Percentiles rank a stretch among this genome's conserved stretches.
Conservation (phyloP, 352 stramenopile genomes). For the Globisporangium splendens region DNA sequence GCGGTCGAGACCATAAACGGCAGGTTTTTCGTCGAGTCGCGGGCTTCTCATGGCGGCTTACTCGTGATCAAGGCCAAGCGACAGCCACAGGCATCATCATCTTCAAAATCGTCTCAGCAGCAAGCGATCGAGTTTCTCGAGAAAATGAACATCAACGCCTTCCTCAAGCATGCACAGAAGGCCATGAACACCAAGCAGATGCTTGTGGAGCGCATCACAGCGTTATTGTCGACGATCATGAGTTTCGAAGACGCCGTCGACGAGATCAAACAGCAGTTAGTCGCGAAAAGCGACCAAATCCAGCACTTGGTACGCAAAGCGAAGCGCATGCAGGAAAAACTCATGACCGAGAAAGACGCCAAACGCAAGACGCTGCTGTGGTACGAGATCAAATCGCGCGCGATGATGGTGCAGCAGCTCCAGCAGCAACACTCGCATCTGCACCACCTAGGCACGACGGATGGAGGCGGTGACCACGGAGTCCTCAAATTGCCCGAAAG, state of each 20-base stretch:
- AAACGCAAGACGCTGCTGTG: slow-evolving; percentile 94
- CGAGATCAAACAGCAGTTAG: slow-evolving; percentile 47
- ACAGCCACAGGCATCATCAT: slow-evolving; percentile 53
- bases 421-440: neutral
- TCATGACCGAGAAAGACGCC: slow-evolving; percentile 92
- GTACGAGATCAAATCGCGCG: slow-evolving; percentile 91
- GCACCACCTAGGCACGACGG: slow-evolving; percentile 3
- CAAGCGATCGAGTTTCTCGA: slow-evolving; percentile 88
- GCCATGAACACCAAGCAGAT: slow-evolving; percentile 91
- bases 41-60: slow-evolving; percentile 76
- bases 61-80: slow-evolving; percentile 90
- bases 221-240: slow-evolving; percentile 73
- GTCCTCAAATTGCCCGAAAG: slow-evolving; percentile 85
- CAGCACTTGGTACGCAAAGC: slow-evolving; percentile 69
- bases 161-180: slow-evolving; percentile 92
- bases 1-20: slow-evolving; percentile 51
- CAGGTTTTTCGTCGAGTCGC: slow-evolving; percentile 87
- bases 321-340: slow-evolving; percentile 74
- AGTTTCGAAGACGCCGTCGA: slow-evolving; percentile 67
- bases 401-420: slow-evolving; percentile 17
- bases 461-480: slow-evolving; percentile 18
- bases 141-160: slow-evolving; percentile 86
- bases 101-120: slow-evolving; percentile 28
- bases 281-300: slow-evolving; percentile 77
- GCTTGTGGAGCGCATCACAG: slow-evolving; percentile 86